These are phyloP conservation scores for Gliomastix tumulicola DNA, from an alignment of 2,329 filamentous ascomycete species.

Conservation along the genomic window DNA sequence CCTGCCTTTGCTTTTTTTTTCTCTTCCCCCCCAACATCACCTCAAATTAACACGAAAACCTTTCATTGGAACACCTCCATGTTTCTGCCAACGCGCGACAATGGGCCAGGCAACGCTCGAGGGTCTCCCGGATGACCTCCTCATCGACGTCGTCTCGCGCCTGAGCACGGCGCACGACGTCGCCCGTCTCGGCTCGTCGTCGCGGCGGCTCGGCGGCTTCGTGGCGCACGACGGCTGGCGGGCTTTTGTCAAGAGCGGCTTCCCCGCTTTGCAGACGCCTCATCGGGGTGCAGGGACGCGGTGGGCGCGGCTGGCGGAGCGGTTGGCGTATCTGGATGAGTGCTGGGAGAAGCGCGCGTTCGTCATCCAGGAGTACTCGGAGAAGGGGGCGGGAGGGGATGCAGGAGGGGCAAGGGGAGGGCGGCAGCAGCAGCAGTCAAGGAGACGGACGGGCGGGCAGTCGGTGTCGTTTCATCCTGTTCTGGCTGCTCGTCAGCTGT, in stretches of 20 bases:
- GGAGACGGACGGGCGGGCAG: slow-evolving; percentile 15
- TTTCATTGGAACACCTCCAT: too few species aligned
- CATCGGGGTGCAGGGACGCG: slow-evolving; percentile 7
- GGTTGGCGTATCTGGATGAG: slow-evolving; percentile 41
- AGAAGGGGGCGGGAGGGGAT: too few species aligned
- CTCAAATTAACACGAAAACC: too few species aligned
- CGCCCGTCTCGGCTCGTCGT: slow-evolving; percentile 30
- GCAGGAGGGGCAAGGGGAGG: too few species aligned
- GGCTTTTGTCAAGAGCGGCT: slow-evolving; percentile 36
- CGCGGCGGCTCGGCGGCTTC: slow-evolving; percentile 28
- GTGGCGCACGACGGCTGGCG: slow-evolving; percentile 39
- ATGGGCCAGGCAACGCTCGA: too few species aligned
- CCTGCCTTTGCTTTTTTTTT: too few species aligned
- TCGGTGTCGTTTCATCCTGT: slow-evolving; percentile 36
- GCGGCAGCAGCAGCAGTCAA: slow-evolving; percentile 8
- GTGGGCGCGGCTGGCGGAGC: slow-evolving; percentile 34
- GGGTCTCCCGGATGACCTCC: slow-evolving; percentile 40
- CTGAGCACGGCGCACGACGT: slow-evolving; percentile 42
- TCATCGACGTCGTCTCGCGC: slow-evolving; percentile 39
- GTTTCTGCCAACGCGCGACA: too few species aligned
- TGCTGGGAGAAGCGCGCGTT: slow-evolving; percentile 46
- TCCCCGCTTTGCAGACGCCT: slow-evolving; percentile 30
- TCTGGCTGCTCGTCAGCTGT: slow-evolving; percentile 34
- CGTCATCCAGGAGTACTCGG: slow-evolving; percentile 18
- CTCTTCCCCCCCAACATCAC: too few species aligned